Evolutionary conservation across 208 protist species (phyloP), one percentile per base, ranked within the genome.

Genomic region (Jaenimonas drosophilae): DNA sequence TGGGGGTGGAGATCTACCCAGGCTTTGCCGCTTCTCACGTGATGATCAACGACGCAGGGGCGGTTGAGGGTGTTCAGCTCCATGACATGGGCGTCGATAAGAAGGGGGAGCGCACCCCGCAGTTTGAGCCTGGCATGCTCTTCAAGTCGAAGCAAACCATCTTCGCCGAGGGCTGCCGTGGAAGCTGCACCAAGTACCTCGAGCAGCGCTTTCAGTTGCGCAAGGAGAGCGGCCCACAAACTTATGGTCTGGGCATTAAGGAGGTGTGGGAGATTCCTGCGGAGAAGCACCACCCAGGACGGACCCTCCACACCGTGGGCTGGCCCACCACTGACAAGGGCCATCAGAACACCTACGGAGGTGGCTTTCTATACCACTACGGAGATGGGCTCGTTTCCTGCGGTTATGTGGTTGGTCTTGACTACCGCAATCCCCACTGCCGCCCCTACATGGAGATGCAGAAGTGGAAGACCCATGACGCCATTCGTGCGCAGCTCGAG

Each of bases 241-340:
- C 90, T 4, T 98, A 95, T 72, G 96, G 94, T 40, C 69, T 99
- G 27, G 97, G 97, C 38, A 76, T 99, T 48, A 99, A 99, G 64
- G 80, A 98, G 76, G 50, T 99, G 1, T 99, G 97, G 97, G 85
- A 98, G 62, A 63, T 98, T 11, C 75, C 89, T 27, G 77, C 84
- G 53, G 60, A 79, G 41, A 70, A 77, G 37, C 85, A 96, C 66
- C 42, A 72, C 33, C 70, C 78, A 12, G 97, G 97, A 36, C 51
- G 56, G 4, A 83, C 98, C 16, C 42, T 88, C 43, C 97, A 99
- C 76, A 97, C 95, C 7, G 60, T 96, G 4, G 97, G 97, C 27
- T 98, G 91, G 88, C 95, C 96, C 29, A 58, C 96, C 16, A 81
- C 55, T 11, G 70, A 78, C 52, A 83, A 84, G 60, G 78, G 78